Base-by-base conservation (phyloP, 2,329 filamentous ascomycete species). In the Fusarium avenaceum region DNA sequence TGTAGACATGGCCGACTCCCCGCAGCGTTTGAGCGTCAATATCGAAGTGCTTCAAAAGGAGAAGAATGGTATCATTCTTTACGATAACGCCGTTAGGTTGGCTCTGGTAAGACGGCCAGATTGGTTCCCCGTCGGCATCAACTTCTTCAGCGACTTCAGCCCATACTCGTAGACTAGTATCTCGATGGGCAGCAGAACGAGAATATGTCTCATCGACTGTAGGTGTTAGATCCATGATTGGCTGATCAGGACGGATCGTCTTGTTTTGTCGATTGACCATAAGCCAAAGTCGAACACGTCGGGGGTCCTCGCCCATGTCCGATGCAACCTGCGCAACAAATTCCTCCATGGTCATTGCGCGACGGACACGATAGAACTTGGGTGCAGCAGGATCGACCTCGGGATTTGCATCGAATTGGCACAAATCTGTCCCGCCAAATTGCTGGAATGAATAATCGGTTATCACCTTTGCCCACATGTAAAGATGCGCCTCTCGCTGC, bases 181-280 rank as follows among this genome's bases (percentile, higher is more conserved):
- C 81, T 81, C 93, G 76, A 84, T 85, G 82, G 17, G 90, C 82
- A 2, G 83, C 80, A 6, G 85, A 83, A 40, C 84, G 80, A 14
- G 79, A 76, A 67, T 82, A 87, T 0, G 83, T 82, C 59, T 97
- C 94, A 71, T 94, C 92, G 15, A 96, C 83, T 0, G 90, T 94
- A 77, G 93, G 91, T 7, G 90, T 86, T 3, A 89, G 81, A 74
- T 97, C 94, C 76, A 88, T 87, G 48, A 99, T 89, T 0, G 94
- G 92, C 60, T 93, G 90, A 76, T 99, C 96, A 0, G 96, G 96
- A 19, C 96, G 89, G 38, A 93, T 91, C 0, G 96, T 99, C 80
- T 97, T 97, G 77, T 99, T 99, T 78, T 99, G 96, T 13, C 96
- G 91, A 76, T 97, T 98, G 2, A 99, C 96, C 94, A 99, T 97